A percentile compares a stretch with the other conserved stretches of the same genome.
These are phyloP conservation scores for Metschnikowia noctiluminum DNA, from an alignment of 805 yeast genomes.

Conservation along the genomic window DNA sequence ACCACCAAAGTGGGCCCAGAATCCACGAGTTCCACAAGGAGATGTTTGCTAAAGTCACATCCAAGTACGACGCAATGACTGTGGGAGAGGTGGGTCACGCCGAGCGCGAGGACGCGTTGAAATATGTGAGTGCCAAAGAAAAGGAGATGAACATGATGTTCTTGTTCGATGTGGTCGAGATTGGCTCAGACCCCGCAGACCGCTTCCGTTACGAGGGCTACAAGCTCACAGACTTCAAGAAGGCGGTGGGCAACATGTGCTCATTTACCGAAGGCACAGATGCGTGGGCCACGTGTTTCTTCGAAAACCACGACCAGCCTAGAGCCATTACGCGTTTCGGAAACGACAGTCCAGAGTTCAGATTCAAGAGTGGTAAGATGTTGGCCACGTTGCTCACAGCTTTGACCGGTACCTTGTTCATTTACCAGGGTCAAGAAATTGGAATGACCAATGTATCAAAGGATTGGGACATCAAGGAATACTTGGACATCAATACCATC, in stretches of 20 bases:
- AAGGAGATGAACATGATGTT: slow-evolving; percentile 42
- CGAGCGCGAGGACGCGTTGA: slow-evolving; percentile 38
- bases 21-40: slow-evolving; percentile 56
- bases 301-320: slow-evolving; percentile 61
- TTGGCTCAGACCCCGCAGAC: slow-evolving; percentile 37
- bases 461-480: slow-evolving; percentile 47
- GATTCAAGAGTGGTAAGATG: slow-evolving; percentile 45
- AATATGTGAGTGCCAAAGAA: slow-evolving; percentile 40
- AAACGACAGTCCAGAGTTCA: slow-evolving; percentile 28
- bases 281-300: slow-evolving; percentile 54
- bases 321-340: slow-evolving; percentile 53
- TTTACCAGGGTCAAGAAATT: slow-evolving; percentile 62
- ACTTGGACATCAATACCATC: slow-evolving; percentile 47
- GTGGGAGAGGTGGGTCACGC: slow-evolving; percentile 55
- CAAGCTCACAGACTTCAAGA: slow-evolving; percentile 39
- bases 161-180: slow-evolving; percentile 30
- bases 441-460: slow-evolving; percentile 51
- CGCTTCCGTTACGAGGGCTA: slow-evolving; percentile 34
- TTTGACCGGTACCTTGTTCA: slow-evolving; percentile 52
- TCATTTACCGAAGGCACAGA: slow-evolving; percentile 46
- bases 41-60: slow-evolving; percentile 40
- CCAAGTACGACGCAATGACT: slow-evolving; percentile 50
- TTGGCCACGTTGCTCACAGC: slow-evolving; percentile 44
- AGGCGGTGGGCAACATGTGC: slow-evolving; percentile 33
- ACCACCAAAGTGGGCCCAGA: slow-evolving; percentile 47